A percentile compares a stretch with the other conserved stretches of the same genome.
Conservation (phyloP, 1,284 basidiomycete species). For the Cutaneotrichosporon spelunceum region DNA sequence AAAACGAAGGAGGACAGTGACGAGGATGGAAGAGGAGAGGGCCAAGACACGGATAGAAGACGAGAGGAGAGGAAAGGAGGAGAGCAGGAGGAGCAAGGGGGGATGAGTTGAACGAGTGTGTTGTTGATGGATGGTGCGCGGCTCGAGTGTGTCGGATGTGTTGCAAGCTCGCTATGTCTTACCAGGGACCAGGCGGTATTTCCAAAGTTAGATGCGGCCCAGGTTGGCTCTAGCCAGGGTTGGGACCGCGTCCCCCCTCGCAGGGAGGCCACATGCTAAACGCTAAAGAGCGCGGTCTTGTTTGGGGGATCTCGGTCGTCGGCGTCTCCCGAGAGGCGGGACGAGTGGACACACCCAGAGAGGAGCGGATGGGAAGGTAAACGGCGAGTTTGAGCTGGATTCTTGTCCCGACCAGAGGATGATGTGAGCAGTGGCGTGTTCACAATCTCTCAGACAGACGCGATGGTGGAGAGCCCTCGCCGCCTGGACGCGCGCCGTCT, state of each 20-base stretch:
- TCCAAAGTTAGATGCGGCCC: not conserved
- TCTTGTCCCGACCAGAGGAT: too few species aligned
- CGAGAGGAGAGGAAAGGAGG: not conserved
- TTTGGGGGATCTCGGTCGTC: not conserved
- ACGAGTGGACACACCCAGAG: not conserved
- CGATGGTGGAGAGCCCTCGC: not conserved
- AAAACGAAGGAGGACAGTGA: not conserved
- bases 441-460: not conserved
- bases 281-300: not conserved
- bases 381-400: too few species aligned
- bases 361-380: not conserved
- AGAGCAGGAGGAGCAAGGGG: not conserved
- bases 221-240: not conserved
- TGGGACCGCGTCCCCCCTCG: not conserved
- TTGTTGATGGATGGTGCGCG: constrained; percentile 4
- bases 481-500: not conserved
- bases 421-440: not conserved
- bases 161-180: not conserved
- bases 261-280: not conserved
- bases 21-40: not conserved
- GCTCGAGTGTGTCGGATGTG: not conserved
- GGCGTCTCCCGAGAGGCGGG: too few species aligned
- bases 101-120: not conserved
- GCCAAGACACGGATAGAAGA: too few species aligned
- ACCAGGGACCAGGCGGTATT: too few species aligned